Base-by-base conservation (phyloP, 2,329 filamentous ascomycete species). In the Eutypella sp. region DNA sequence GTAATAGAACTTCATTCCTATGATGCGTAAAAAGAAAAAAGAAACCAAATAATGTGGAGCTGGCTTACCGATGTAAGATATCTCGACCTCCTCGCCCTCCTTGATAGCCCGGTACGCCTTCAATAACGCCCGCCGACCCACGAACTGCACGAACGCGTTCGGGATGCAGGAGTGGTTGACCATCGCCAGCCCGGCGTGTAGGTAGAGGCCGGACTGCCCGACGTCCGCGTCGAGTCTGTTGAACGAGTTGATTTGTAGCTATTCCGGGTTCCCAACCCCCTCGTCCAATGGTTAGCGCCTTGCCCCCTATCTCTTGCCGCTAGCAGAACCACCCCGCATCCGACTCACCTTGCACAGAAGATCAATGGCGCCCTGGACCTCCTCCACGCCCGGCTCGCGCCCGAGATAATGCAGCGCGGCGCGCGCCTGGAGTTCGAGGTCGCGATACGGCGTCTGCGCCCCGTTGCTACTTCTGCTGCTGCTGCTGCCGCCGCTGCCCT, bases 181-280 rank as follows among this genome's bases (percentile, higher is more conserved):
- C 73, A 82, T 80, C 47, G 79, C 75, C 36, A 82, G 65, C 3
- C 61, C 70, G 1, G 76, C 69, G 50, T 82, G 75, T 31, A 84
- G 63, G 49, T 79, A 83, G 24, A 81, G 66, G 20, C 78, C 79
- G 1, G 73, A 67, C 45, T 75, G 67, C 1, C 70, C 74, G 7
- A 75, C 60, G 53, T 83, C 78, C 2, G 65, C 60, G 43, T 82
- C 78, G 22, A 68, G 67, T 43, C 76, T 67, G 55, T 79, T 77
- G 57, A 84, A 84, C 4, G 78, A 71, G 61, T 85, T 85, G 31
- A 79, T 79, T 57, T 80, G 72, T 47, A 82, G 72, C 79, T 83
- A 47, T 39, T 15, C 13, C 22, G 34, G 8, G 20, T 18, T 25
- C 19, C 33, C 6, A 41, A 10, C 18, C 20, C 24, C 39, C 25